Percentiles rank a stretch among this genome's conserved stretches.
phyloP scores from a whole-genome alignment of 2,329 filamentous ascomycete genomes.

The Colletotrichum cuscutae region DNA sequence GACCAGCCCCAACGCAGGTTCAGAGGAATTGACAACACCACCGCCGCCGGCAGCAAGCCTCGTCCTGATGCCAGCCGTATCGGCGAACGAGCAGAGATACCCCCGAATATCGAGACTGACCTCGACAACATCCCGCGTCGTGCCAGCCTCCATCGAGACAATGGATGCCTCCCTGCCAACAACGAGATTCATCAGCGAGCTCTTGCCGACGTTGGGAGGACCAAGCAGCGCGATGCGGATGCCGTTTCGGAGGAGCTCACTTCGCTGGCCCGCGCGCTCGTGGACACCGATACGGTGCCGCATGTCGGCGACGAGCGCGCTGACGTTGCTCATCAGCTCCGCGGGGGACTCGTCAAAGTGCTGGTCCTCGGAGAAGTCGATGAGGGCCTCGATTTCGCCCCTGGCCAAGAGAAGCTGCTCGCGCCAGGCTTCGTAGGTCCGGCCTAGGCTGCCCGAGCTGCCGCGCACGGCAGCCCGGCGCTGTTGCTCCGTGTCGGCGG shows the following conservation, averaged over 20 bases:
- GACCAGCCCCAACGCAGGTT: constrained; percentile 70
- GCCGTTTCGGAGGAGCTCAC: constrained; percentile 85
- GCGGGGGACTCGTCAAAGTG: constrained; percentile 91
- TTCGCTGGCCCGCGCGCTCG: constrained; percentile 80
- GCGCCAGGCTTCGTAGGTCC: constrained; percentile 86
- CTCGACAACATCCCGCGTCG: constrained; percentile 93
- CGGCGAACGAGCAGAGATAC: constrained; percentile 92
- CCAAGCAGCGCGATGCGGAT: constrained; percentile 89
- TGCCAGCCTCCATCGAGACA: constrained; percentile 91
- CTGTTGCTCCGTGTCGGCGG: constrained; percentile 90
- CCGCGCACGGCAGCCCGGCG: constrained; percentile 86
- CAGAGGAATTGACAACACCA: constrained; percentile 37
- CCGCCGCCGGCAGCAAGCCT: constrained; percentile 36
- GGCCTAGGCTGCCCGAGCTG: constrained; percentile 74
- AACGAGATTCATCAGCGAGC: constrained; percentile 88
- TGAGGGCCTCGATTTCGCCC: constrained; percentile 92
- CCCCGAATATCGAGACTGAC: constrained; percentile 89
- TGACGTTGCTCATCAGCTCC: constrained; percentile 77
- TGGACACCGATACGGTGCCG: constrained; percentile 73
- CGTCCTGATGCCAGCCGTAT: constrained; percentile 88
- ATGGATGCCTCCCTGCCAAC: constrained; percentile 95
- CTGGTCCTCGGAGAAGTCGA: constrained; percentile 97
- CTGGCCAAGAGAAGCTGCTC: constrained; percentile 80
- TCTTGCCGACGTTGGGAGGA: constrained; percentile 94
- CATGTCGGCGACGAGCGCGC: constrained; percentile 70